Base-by-base conservation (phyloP, 225 moss, liverwort and hornwort genomes). In the Pseudoscleropodium purum region DNA sequence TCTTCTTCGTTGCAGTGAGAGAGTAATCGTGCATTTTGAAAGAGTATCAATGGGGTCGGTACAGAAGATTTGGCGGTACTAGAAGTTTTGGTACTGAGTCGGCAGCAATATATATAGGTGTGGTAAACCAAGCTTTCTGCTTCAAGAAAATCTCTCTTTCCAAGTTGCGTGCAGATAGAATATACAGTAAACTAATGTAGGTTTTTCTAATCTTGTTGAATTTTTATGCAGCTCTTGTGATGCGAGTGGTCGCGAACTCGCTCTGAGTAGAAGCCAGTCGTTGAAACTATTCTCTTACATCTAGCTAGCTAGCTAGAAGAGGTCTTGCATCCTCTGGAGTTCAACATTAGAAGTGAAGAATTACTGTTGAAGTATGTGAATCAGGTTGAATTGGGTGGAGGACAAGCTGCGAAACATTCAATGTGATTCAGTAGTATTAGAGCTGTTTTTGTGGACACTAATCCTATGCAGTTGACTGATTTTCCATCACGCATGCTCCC, bases 401-500 rank as follows among this genome's bases (percentile, higher is more conserved):
- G 65, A 84, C 74, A 39, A 74, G 39, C 9, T 21, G 10, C 39
- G 17, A 12, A 57, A 21, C 56, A 61, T 69, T 51, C 39, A 83
- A 92, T 93, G 93, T 63, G 89, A 76, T 92, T 91, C 89, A 83
- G 93, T 93, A 75, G 93, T 93, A 92, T 93, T 89, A 89, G 89
- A 91, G 88, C 79, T 92, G 93, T 91, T 90, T 93, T 59, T 72
- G 31, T 91, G 92, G 93, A 85, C 92, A 92, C 92, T 93, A 85
- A 87, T 84, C 93, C 89, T 68, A 9, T 75, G 80, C 92, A 83
- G 57, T 62, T 89, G 92, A 91, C 91, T 89, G 84, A 39, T 93
- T 93, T 93, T 93, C 93, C 93, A 93, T 93, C 93, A 93, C 93
- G 93, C 93, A 93, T 93, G 93, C 93, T 93, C 93, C 93, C 92